phyloP scores from a whole-genome alignment of 805 yeast genomes.

The Monosporozyma yasuniensis region DNA sequence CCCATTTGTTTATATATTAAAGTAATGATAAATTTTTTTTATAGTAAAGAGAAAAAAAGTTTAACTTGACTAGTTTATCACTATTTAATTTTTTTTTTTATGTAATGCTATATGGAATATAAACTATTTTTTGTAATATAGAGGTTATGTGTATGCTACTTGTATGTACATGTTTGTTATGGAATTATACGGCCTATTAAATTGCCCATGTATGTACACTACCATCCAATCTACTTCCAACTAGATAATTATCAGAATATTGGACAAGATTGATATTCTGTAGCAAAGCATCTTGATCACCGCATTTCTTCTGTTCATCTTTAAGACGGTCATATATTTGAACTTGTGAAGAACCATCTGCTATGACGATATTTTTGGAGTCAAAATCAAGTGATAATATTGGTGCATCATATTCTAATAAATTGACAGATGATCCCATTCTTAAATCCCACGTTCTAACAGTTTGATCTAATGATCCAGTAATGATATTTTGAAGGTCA shows the following conservation, averaged over 20 bases:
- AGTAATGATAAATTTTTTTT: not conserved
- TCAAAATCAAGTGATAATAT: conserved; percentile 54
- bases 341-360: conserved; percentile 37
- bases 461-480: conserved; percentile 56
- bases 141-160: not conserved
- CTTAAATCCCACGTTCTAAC: conserved; percentile 68
- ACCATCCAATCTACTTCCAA: conserved; percentile 58
- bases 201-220: conserved; percentile 57
- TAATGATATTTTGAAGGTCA: conserved; percentile 53
- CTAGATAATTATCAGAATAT: conserved; percentile 55
- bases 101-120: not conserved
- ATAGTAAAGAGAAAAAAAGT: not conserved
- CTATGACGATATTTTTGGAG: conserved; percentile 43
- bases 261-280: conserved; percentile 35
- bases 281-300: conserved; percentile 32
- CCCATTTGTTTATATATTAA: not conserved
- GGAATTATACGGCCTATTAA: not conserved
- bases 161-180: not conserved
- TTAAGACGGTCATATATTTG: conserved; percentile 51
- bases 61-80: not conserved
- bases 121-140: not conserved
- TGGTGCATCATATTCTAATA: conserved; percentile 52
- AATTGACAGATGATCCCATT: conserved; percentile 52
- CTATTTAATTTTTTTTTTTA: not conserved
- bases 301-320: conserved; percentile 46